These are phyloP conservation scores for Canna indica DNA, from an alignment of 176 grass and related monocot genomes.

Conservation along the genomic window DNA sequence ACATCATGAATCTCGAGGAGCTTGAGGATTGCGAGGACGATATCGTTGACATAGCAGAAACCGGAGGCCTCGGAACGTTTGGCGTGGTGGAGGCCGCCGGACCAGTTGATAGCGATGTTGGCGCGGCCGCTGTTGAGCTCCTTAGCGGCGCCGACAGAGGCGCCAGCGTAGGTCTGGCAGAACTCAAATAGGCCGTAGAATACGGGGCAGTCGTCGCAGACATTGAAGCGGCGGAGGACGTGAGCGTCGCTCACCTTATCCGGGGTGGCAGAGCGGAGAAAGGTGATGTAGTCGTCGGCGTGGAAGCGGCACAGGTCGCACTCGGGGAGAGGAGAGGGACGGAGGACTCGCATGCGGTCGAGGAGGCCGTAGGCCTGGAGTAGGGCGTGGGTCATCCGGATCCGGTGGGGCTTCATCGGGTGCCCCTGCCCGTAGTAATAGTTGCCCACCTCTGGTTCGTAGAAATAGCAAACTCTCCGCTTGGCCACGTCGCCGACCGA, in stretches of 20 bases:
- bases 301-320: constrained; percentile 92
- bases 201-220: constrained; percentile 78
- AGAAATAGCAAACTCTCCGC: constrained; percentile 91
- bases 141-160: constrained; percentile 56
- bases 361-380: constrained; percentile 76
- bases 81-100: constrained; percentile 5
- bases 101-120: constrained; percentile 7
- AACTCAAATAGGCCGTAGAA: constrained; percentile 68
- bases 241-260: constrained; percentile 44
- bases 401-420: constrained; percentile 86
- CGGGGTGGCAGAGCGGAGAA: constrained; percentile 63
- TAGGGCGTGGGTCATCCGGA: constrained; percentile 82
- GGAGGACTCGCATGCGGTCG: constrained; percentile 55
- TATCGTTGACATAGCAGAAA: constrained; percentile 10
- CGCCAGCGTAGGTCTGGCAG: constrained; percentile 78
- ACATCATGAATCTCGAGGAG: constrained; percentile 3
- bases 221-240: constrained; percentile 59
- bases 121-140: constrained; percentile 68
- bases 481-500: constrained; percentile 32
- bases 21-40: background rate
- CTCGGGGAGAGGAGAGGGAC: constrained; percentile 44
- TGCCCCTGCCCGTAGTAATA: constrained; percentile 92
- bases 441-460: constrained; percentile 80
- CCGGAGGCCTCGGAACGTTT: background rate
- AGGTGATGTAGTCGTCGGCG: constrained; percentile 73